A percentile compares a stretch with the other conserved stretches of the same genome.
phyloP scores from a whole-genome alignment of 2,329 filamentous ascomycete species.

The Xylariaceae sp. region DNA sequence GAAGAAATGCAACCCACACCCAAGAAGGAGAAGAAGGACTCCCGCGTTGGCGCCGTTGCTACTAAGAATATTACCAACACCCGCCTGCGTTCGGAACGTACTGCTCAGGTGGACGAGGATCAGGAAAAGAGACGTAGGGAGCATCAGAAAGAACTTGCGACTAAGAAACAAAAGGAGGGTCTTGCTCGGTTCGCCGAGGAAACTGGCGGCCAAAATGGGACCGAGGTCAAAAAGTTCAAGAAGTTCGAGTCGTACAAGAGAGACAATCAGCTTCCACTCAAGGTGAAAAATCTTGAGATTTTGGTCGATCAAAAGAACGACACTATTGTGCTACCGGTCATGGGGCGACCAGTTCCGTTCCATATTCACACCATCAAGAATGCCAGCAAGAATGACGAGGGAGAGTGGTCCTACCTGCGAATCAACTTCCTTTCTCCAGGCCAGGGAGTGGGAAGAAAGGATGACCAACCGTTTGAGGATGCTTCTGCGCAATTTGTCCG shows the following conservation, averaged over 20 bases:
- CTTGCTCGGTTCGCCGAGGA: constrained; percentile 83
- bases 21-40: constrained; percentile 89
- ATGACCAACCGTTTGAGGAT: constrained; percentile 97
- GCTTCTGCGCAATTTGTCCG: constrained; percentile 93
- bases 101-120: constrained; percentile 86
- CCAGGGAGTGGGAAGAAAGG: constrained; percentile 94
- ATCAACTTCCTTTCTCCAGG: constrained; percentile 98
- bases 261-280: constrained; percentile 86
- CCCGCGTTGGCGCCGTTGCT: constrained; percentile 81
- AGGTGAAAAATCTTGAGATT: constrained; percentile 83
- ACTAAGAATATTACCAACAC: constrained; percentile 96
- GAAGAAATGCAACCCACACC: constrained; percentile 82
- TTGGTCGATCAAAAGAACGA: constrained; percentile 88
- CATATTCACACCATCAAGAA: constrained; percentile 99
- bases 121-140: constrained; percentile 83
- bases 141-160: constrained; percentile 86
- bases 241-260: constrained; percentile 98
- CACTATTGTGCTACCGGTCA: constrained; percentile 91
- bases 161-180: constrained; percentile 89
- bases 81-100: constrained; percentile 85
- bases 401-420: constrained; percentile 88
- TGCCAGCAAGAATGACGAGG: constrained; percentile 95
- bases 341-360: constrained; percentile 96
- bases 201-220: constrained; percentile 81
- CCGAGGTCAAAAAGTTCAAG: constrained; percentile 98